Evolutionary conservation across 164 flowering plant genomes (phyloP), one percentile per base, ranked within the genome.

Genomic region (Annona cherimola): DNA sequence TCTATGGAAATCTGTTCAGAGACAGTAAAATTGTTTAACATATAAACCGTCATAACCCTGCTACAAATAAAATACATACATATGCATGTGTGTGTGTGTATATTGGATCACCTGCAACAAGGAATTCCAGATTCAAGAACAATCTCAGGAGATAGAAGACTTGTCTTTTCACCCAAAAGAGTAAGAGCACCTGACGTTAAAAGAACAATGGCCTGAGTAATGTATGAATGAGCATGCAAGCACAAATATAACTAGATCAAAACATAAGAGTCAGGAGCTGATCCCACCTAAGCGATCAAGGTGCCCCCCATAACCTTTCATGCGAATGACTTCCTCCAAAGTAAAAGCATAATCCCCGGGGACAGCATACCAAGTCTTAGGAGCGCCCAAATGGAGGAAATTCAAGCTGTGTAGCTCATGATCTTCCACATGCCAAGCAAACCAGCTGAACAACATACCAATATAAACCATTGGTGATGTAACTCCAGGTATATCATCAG

Each of bases 381-480:
- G 84, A 70, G 97, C 86, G 61, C 98, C 99, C 57, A 81, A 84
- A 75, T 96, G 99, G 61, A 96, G 91, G 80, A 85, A 96, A 79
- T 96, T 96, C 86, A 96, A 79, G 83, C 99, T 96, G 75, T 96
- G 99, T 81, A 96, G 96, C 81, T 96, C 99, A 80, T 96, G 99
- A 83, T 96, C 99, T 82, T 96, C 99, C 73, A 96, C 95, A 83
- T 96, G 99, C 99, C 99, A 96, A 42, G 99, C 99, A 85, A 96
- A 96, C 99, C 99, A 96, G 82, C 99, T 96, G 82, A 89, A 96
- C 73, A 96, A 68, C 99, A 96, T 96, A 55, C 97, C 99, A 79
- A 96, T 87, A 75, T 96, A 96, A 54, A 96, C 82, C 99, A 96
- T 96, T 0, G 99, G 98, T 66, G 99, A 93, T 12, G 99, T 96